Base-by-base conservation (phyloP, 129 eudicot species). In the Heracleum sosnowskyi region DNA sequence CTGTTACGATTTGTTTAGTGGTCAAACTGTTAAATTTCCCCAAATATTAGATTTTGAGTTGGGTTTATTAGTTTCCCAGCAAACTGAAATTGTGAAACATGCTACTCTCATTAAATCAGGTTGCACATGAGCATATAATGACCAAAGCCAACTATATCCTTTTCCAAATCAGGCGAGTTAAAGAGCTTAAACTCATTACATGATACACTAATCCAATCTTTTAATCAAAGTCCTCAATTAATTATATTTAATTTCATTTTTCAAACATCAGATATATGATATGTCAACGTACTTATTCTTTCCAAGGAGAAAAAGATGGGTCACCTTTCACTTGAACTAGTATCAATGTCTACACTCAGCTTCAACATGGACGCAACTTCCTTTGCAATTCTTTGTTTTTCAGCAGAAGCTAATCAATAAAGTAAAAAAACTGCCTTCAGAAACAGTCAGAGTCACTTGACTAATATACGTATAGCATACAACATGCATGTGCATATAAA, bases 301-400 rank as follows among this genome's bases (percentile, higher is more conserved):
- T 9, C 12, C 42, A 49, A 26, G 31, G 47, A 18, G 51, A 34
- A 37, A 73, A 41, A 78, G 71, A 31, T 42, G 69, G 28, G 77
- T 11, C 55, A 91, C 98, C 90, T 90, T 84, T 90, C 97, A 79
- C 92, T 85, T 72, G 97, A 87, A 79, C 81, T 87, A 42, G 90
- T 87, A 80, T 91, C 88, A 33, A 95, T 80, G 79, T 95, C 91
- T 69, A 91, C 96, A 80, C 90, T 89, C 81, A 95, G 81, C 82
- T 95, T 91, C 77, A 95, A 88, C 80, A 85, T 74, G 9, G 98
- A 88, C 15, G 98, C 97, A 31, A 95, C 97, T 83, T 95, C 97
- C 89, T 91, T 86, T 3, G 98, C 98, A 62, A 91, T 82, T 73
- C 92, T 91, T 84, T 84, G 93, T 81, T 82, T 90, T 90, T 95